Base-by-base conservation (phyloP, 441 rosid genomes). In the Corymbia citriodora region DNA sequence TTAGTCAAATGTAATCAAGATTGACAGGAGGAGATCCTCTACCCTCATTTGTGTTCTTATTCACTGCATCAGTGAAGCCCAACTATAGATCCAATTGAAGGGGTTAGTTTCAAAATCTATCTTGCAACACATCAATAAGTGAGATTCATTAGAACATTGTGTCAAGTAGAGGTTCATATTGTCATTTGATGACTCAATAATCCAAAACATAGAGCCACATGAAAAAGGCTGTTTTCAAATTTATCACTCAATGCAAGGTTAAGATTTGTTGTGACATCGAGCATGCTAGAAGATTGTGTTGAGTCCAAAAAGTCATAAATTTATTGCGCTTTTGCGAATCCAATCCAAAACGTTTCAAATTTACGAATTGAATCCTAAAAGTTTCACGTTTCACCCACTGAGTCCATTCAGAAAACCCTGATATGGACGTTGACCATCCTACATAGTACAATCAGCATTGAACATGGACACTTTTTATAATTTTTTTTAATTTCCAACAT, bases 341-440 rank as follows among this genome's bases (percentile, higher is more conserved):
- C 0, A 55, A 55, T 55, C 5, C 25, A 18, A 55, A 8, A 55
- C 27, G 5, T 55, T 55, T 55, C 61, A 55, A 55, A 55, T 54
- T 0, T 54, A 1, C 7, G 27, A 55, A 21, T 55, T 55, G 27
- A 55, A 25, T 21, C 5, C 0, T 21, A 9, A 55, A 2, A 1
- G 21, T 55, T 55, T 55, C 27, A 55, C 0, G 1, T 55, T 55
- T 55, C 21, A 0, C n/a, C 61, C 5, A 55, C 21, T 55, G 27
- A 55, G 1, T 55, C 0, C 11, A 21, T 8, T 0, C 0, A 0
- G 2, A 21, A 55, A 55, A 3, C 0, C 10, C 1, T 21, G 0
- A 21, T 1, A 0, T 55, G 9, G 2, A 55, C 21, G 61, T 0
- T 0, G 5, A 55, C 11, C 3, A 1, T 21, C 11, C 9, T 55